phyloP scores from a whole-genome alignment of 768 basidiomycete species.

The Amyloporia xantha region DNA sequence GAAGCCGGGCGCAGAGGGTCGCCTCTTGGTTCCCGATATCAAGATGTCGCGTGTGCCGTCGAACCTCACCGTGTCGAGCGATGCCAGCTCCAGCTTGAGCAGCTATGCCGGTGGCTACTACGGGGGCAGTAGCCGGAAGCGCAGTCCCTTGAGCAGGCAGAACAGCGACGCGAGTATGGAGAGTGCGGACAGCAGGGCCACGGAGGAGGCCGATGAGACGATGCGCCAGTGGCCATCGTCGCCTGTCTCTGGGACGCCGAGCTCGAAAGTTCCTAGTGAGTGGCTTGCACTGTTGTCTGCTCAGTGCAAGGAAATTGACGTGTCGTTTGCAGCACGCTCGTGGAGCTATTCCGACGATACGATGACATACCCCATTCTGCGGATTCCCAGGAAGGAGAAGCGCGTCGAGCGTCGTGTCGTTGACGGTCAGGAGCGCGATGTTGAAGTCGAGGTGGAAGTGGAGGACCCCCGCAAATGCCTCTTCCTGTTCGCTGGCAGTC shows the following conservation, averaged over 20 bases:
- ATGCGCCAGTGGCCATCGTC: neutral
- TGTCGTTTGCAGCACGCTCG: conserved; percentile 42
- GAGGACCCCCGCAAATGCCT: conserved; percentile 52
- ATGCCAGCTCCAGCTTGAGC: conserved; percentile 3
- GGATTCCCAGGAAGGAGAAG: conserved; percentile 45
- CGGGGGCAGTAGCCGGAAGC: conserved; percentile 13
- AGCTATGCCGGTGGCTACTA: conserved; percentile 3
- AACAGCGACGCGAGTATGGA: conserved; percentile 34
- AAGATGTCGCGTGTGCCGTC: conserved; percentile 24
- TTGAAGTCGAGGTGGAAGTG: conserved; percentile 50
- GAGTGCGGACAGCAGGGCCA: conserved; percentile 5
- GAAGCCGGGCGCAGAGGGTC: conserved; percentile 56
- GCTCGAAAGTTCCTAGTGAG: conserved; percentile 4
- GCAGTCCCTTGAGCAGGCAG: conserved; percentile 34
- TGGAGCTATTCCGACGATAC: conserved; percentile 70
- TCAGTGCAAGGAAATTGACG: neutral
- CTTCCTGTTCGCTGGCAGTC: conserved; percentile 58
- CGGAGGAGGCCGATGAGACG: conserved; percentile 1
- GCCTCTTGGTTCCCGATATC: conserved; percentile 49
- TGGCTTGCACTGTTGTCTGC: neutral
- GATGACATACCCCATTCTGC: conserved; percentile 61
- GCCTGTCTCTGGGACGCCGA: neutral
- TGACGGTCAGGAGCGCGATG: conserved; percentile 44
- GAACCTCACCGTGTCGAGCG: conserved; percentile 15
- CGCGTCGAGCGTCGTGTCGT: conserved; percentile 42